Conservation (phyloP, 768 basidiomycete genomes). For the Amanita molliuscula region DNA sequence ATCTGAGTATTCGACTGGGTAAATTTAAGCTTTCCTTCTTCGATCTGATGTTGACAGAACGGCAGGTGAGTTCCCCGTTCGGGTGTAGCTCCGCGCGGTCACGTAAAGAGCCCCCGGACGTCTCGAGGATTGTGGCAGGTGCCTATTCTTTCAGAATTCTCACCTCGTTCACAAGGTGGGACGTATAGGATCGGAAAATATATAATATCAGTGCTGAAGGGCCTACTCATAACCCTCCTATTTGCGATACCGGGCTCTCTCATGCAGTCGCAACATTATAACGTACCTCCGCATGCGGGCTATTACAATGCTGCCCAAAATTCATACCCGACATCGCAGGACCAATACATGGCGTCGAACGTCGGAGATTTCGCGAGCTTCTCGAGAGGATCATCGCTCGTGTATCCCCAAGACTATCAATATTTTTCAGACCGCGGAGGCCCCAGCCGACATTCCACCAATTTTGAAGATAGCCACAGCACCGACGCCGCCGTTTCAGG, state of each 20-base stretch:
- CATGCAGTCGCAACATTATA: constrained; percentile 29
- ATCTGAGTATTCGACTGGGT: constrained; percentile 5
- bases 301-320: constrained; percentile 16
- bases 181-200: constrained; percentile 35
- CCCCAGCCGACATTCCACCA: constrained; percentile 1
- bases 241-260: constrained; percentile 14
- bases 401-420: constrained; percentile 32
- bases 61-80: constrained; percentile 25
- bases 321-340: constrained; percentile 8
- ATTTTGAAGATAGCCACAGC: constrained; percentile 12
- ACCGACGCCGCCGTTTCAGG: constrained; percentile 35
- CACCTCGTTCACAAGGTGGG: constrained; percentile 29
- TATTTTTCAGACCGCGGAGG: constrained; percentile 32
- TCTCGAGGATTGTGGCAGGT: constrained; percentile 32
- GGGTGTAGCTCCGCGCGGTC: constrained; percentile 29
- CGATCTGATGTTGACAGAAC: constrained; percentile 21
- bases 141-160: constrained; percentile 33
- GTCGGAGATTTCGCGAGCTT: constrained; percentile 21
- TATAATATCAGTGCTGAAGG: constrained; percentile 29
- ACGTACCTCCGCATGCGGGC: constrained; percentile 17
- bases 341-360: constrained; percentile 5
- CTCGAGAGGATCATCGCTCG: constrained; percentile 41
- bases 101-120: constrained; percentile 35
- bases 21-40: constrained; percentile 14
- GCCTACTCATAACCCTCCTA: constrained; percentile 24